These are phyloP conservation scores for Dryas octopetala DNA, from an alignment of 306 rosid genomes.

Conservation along the genomic window DNA sequence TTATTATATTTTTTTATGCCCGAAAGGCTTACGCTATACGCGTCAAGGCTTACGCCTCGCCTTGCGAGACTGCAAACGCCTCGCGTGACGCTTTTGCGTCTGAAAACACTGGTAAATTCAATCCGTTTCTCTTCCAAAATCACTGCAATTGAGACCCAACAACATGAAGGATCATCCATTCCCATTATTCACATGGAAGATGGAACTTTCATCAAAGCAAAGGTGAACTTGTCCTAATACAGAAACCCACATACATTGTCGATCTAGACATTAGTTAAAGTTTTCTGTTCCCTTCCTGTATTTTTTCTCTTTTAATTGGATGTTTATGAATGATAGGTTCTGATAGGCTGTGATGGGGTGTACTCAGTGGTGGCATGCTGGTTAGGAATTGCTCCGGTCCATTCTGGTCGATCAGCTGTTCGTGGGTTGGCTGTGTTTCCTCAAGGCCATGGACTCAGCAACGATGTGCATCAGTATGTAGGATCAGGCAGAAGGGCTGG, in stretches of 20 bases:
- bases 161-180: conserved; percentile 14
- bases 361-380: conserved; percentile 22
- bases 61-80: too few relatives aligned
- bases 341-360: conserved; percentile 30
- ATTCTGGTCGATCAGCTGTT: conserved; percentile 23
- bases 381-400: conserved; percentile 12
- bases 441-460: conserved; percentile 24
- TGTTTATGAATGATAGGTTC: not conserved
- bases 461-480: not conserved
- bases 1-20: too few relatives aligned
- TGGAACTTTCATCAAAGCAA: conserved; percentile 26
- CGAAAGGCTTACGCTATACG: too few relatives aligned
- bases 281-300: not conserved
- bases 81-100: too few relatives aligned
- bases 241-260: not conserved
- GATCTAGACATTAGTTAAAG: not conserved
- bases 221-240: not conserved
- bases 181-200: conserved; percentile 9
- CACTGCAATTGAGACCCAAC: not conserved
- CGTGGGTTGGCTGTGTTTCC: too few relatives aligned
- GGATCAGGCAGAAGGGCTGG: conserved; percentile 21
- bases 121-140: conserved; percentile 23
- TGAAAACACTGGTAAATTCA: too few relatives aligned
- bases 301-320: not conserved
- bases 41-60: too few relatives aligned